Base-by-base conservation (phyloP, 129 eudicot species). In the Tagetes erecta region DNA sequence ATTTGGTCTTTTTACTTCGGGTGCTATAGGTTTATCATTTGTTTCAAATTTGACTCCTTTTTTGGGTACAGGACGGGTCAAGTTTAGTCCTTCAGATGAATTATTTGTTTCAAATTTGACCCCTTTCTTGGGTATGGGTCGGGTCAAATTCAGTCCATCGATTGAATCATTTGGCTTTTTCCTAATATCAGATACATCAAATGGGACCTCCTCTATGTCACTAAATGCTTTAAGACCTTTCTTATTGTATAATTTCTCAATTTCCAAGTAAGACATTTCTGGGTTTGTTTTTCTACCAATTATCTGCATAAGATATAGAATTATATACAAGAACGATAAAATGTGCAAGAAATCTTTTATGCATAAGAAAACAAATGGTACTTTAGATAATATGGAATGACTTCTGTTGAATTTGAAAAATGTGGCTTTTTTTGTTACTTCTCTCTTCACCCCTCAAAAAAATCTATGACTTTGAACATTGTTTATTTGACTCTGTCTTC, bases 41-140 rank as follows among this genome's bases (percentile, higher is more conserved):
- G 67, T 55, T 73, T 87, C 93, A 56, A 86, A 88, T 69, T 84
- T 86, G 45, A 80, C 80, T 44, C 89, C 95, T 68, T 84, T 86
- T 66, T 84, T 87, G 44, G 91, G 96, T 41, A 87, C 83, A 0
- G 97, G 97, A 6, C 95, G 79, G 41, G 81, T 85, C 83, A 90
- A 85, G 63, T 83, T 86, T 51, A 90, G 52, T 58, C 89, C 98
- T 39, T 74, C 60, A n/a, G 10, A 64, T 75, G 79, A 77, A 60
- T 76, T 35, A 13, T 45, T 59, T 72, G 47, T 9, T 64, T 85
- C 91, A 66, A 85, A 87, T 69, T 84, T 86, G 44, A 80, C 74
- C 40, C 89, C 88, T 64, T 84, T 84, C 76, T 84, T 83, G 42
- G 91, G 92, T 30, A 84, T 85, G 0, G 97, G 97, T 5, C 92